These are phyloP conservation scores for Xerocomus spinulosus DNA, from an alignment of 768 basidiomycete genomes.

Conservation along the genomic window DNA sequence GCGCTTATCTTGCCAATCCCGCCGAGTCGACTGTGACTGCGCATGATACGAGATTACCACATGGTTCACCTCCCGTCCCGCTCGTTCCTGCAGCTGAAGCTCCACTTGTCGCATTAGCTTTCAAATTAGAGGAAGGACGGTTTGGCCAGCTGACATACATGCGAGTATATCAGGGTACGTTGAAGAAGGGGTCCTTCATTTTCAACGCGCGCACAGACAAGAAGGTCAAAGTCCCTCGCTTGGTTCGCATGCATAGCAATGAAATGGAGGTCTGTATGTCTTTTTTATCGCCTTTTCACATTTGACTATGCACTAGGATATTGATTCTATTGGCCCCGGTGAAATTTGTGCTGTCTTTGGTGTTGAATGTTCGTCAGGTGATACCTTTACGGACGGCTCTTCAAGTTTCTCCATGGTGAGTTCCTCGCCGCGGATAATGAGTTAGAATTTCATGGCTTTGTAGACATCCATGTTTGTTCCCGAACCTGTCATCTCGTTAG, in stretches of 20 bases:
- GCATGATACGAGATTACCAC: slow-evolving; percentile 71
- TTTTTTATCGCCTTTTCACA: neutral
- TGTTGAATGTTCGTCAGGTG: slow-evolving; percentile 95
- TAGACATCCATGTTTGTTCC: slow-evolving; percentile 99
- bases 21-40: slow-evolving; percentile 74
- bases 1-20: slow-evolving; percentile 90
- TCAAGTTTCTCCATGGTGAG: slow-evolving; percentile 89
- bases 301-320: slow-evolving; percentile 53
- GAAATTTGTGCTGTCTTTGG: slow-evolving; percentile 99
- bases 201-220: slow-evolving; percentile 94
- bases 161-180: slow-evolving; percentile 92
- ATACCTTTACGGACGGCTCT: slow-evolving; percentile 94
- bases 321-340: slow-evolving; percentile 89
- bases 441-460: slow-evolving; percentile 1
- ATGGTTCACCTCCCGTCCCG: slow-evolving; percentile 62
- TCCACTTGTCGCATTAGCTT: slow-evolving; percentile 89
- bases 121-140: slow-evolving; percentile 96
- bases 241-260: slow-evolving; percentile 97
- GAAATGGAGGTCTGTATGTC: slow-evolving; percentile 84
- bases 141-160: slow-evolving; percentile 98
- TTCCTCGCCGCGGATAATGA: neutral
- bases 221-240: slow-evolving; percentile 91
- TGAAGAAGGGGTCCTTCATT: slow-evolving; percentile 82
- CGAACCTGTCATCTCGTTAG: slow-evolving; percentile 94
- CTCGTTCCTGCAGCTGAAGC: slow-evolving; percentile 81